Percentiles rank a stretch among this genome's conserved stretches.
Evolutionary conservation across 805 yeast genomes (phyloP).

Genomic region (Yamadazyma sp.): DNA sequence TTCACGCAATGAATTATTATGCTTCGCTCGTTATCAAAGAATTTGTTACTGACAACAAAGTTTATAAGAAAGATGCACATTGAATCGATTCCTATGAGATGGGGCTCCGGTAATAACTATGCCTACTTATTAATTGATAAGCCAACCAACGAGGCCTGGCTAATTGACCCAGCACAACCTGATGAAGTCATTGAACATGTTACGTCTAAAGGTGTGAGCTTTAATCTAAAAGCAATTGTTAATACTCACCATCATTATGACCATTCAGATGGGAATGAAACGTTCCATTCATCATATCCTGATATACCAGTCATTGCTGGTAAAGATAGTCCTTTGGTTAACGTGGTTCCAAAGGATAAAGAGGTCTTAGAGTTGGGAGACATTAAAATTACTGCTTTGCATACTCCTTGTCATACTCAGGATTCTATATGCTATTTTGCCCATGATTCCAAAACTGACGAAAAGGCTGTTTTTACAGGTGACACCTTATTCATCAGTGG

Average conservation of each 20-base stretch:
- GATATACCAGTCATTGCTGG: constrained; percentile 78
- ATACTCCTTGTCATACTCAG: constrained; percentile 97
- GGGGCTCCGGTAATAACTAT: constrained; percentile 93
- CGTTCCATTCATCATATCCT: constrained; percentile 38
- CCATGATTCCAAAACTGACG: constrained; percentile 57
- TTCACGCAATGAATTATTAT: too few relatives aligned
- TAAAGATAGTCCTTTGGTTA: constrained; percentile 69
- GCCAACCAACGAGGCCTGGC: constrained; percentile 63
- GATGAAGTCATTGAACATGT: constrained; percentile 53
- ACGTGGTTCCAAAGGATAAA: constrained; percentile 64
- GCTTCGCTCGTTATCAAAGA: too few relatives aligned
- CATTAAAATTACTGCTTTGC: constrained; percentile 71
- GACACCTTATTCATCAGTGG: constrained; percentile 94
- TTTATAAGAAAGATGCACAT: constrained; percentile 84
- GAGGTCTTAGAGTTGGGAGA: constrained; percentile 54
- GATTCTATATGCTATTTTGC: constrained; percentile 90
- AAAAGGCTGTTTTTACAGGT: constrained; percentile 86
- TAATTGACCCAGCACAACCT: constrained; percentile 93
- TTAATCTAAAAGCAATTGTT: constrained; percentile 69
- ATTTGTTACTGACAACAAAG: too few relatives aligned
- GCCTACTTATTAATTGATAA: constrained; percentile 75
- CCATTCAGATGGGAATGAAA: constrained; percentile 83
- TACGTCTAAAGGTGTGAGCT: constrained; percentile 34
- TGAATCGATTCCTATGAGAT: constrained; percentile 82
- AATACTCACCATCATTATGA: constrained; percentile 97